Base-by-base conservation (phyloP, 225 moss, liverwort and hornwort genomes). In the Pseudisothecium myosuroides region DNA sequence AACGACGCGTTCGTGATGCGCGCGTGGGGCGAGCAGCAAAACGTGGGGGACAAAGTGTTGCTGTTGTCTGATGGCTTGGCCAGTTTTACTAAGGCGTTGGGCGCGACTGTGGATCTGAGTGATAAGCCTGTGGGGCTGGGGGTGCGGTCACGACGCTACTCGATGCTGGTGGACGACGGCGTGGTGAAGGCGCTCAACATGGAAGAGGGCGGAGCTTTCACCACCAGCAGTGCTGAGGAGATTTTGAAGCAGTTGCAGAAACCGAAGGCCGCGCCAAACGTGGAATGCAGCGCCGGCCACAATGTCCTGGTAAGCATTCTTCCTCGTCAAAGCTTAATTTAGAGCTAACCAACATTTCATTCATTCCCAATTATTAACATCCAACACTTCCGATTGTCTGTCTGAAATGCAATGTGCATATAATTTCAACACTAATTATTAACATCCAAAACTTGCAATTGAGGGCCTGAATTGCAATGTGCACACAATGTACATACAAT, bases 201-300 rank as follows among this genome's bases (percentile, higher is more conserved):
- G 75, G 98, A 98, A 94, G 96, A 96, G 59, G 98, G 96, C 72
- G 98, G 98, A 52, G 96, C 96, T 23, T 98, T 98, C 87, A 94
- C 95, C 31, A 76, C 84, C 76, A 96, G 96, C 90, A 94, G 96
- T 86, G 94, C 98, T 31, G 96, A 96, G 15, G 96, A 96, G 50
- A 96, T 98, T 85, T 89, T 98, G 72, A 96, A 94, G 76, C 86
- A 81, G 81, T 69, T 94, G 91, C 91, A 91, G 76, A 91, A 88
- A 54, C 79, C 39, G 80, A 89, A 87, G 27, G 77, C 84, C 49
- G 62, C 81, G 5, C 64, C 76, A 60, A 60, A 50, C 72, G 54
- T 68, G 17, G 86, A 88, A 18, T 90, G 90, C 85, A 81, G 66
- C 85, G 90, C 92, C 39, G 90, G 90, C 47, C 92, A 90, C 36